phyloP scores from a whole-genome alignment of 2,329 filamentous ascomycete species.

The Ophiostoma australiae region DNA sequence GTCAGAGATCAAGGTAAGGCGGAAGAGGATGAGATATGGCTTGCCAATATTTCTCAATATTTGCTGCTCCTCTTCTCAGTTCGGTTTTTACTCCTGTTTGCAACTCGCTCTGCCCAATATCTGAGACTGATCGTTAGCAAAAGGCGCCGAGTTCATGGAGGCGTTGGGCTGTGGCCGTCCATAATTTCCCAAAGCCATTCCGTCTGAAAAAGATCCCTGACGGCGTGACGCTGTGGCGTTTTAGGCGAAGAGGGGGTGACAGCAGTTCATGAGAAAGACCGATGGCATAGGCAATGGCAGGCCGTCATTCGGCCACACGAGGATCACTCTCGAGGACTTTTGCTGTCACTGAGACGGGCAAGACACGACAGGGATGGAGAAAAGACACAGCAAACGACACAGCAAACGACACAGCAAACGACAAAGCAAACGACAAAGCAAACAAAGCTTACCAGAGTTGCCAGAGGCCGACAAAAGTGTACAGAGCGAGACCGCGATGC shows the following conservation, averaged over 20 bases:
- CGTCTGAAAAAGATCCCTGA: slow-evolving; percentile 6
- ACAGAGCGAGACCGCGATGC: not conserved
- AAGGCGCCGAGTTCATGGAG: not conserved
- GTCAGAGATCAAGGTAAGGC: not conserved
- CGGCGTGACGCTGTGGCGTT: slow-evolving; percentile 14
- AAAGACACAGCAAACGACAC: not conserved
- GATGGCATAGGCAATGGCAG: slow-evolving; percentile 11
- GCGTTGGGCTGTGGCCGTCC: not conserved
- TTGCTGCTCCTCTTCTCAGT: not conserved
- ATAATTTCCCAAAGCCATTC: not conserved
- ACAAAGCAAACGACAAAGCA: not conserved
- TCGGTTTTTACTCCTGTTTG: not conserved
- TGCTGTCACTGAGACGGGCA: not conserved
- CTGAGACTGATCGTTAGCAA: not conserved
- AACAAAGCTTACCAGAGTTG: not conserved
- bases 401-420: not conserved
- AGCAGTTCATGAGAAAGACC: slow-evolving; percentile 15
- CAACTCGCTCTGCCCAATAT: not conserved
- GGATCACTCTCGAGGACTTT: not conserved
- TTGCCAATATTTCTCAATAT: slow-evolving; percentile 10
- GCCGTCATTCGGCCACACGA: not conserved
- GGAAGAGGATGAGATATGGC: not conserved
- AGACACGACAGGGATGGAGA: not conserved
- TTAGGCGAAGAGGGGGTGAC: slow-evolving; percentile 17
- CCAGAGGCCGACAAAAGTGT: not conserved